A percentile compares a stretch with the other conserved stretches of the same genome.
phyloP scores from a whole-genome alignment of 179 eudicot genomes.

The Camellia oleifera region DNA sequence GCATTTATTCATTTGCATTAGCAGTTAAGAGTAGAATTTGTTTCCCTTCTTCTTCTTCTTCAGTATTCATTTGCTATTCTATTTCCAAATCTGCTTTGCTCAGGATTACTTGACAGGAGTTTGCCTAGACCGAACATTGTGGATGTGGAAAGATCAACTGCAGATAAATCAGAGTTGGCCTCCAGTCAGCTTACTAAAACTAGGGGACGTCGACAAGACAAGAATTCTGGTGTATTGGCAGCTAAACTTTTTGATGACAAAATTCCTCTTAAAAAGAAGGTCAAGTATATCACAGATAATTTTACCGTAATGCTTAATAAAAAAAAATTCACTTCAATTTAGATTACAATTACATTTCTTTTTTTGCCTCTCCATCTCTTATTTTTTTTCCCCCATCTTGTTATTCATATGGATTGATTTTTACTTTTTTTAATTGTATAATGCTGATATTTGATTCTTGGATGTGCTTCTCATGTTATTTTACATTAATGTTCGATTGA shows the following conservation, averaged over 20 bases:
- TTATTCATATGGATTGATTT: not conserved
- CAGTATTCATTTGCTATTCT: constrained; percentile 5
- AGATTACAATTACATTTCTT: not conserved
- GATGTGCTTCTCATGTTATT: not conserved
- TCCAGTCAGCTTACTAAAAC: constrained; percentile 13
- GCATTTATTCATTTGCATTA: not conserved
- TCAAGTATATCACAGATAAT: constrained; percentile 4
- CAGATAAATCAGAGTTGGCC: constrained; percentile 25
- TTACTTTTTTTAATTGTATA: not conserved
- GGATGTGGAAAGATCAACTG: constrained; percentile 9
- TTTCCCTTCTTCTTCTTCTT: not conserved
- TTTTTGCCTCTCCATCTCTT: not conserved
- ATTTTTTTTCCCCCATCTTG: not conserved
- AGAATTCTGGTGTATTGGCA: constrained; percentile 9
- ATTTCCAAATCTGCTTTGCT: not conserved
- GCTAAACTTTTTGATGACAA: constrained; percentile 23
- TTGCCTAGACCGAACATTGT: not conserved
- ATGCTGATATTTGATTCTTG: not conserved
- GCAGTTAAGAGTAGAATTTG: too few relatives aligned
- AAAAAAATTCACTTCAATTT: not conserved
- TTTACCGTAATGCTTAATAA: too few relatives aligned
- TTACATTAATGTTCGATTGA: not conserved
- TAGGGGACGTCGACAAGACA: not conserved
- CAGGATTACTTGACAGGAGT: constrained; percentile 10
- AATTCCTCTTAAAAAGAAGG: constrained; percentile 29